Conservation (phyloP, 352 stramenopile genomes). For the Pythium scleroteichum region DNA sequence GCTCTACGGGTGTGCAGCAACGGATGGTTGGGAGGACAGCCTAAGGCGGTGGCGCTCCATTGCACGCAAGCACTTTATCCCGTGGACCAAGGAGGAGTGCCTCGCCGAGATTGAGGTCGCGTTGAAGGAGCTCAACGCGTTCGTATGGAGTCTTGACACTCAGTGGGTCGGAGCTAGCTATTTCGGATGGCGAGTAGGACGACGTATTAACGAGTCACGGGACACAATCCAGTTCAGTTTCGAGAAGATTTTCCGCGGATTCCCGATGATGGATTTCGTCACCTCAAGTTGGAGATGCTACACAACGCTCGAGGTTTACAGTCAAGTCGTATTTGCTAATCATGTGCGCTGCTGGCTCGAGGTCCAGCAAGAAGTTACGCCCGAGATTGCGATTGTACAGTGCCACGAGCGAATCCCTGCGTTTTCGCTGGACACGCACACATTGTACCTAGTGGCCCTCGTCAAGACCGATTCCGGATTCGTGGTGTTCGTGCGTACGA, state of each 20-base stretch:
- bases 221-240: background rate
- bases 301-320: background rate
- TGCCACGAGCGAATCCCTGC: background rate
- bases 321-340: background rate
- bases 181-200: background rate
- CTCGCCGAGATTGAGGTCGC: background rate
- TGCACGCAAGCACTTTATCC: background rate
- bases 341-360: background rate
- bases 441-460: constrained; percentile 1
- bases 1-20: background rate
- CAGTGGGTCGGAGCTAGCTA: background rate
- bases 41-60: background rate
- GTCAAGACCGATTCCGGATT: background rate
- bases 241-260: background rate
- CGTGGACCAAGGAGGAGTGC: background rate
- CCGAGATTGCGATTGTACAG: background rate
- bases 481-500: background rate
- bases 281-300: background rate
- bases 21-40: background rate
- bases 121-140: background rate
- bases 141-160: background rate
- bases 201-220: background rate
- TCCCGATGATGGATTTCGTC: background rate
- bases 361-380: background rate
- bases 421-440: background rate